phyloP scores from a whole-genome alignment of 306 rosid species.

The Mimosa bimucronata region DNA sequence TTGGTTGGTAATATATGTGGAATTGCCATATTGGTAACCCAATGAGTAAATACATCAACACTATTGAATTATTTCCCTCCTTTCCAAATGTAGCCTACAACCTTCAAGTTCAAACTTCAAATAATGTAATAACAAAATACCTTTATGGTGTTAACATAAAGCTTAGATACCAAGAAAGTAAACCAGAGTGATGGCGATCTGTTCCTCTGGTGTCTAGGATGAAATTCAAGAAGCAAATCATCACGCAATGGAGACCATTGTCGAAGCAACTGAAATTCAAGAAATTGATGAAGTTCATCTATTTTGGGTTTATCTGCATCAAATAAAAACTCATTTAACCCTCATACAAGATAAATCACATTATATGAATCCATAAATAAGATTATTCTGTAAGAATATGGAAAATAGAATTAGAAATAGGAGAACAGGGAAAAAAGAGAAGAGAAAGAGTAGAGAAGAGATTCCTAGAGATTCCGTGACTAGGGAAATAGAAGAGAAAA shows the following conservation, averaged over 20 bases:
- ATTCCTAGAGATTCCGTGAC: no score
- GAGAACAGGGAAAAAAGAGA: no score
- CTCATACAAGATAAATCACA: not conserved
- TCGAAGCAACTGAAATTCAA: slow-evolving; percentile 63
- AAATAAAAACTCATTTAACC: not conserved
- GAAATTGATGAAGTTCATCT: slow-evolving; percentile 66
- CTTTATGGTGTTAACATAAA: slow-evolving; percentile 61
- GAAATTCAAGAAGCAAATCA: slow-evolving; percentile 47
- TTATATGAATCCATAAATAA: slow-evolving; percentile 10
- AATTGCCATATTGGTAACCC: not conserved
- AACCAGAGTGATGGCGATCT: slow-evolving; percentile 60
- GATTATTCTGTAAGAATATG: not conserved
- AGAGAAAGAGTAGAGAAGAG: no score
- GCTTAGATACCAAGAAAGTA: slow-evolving; percentile 60
- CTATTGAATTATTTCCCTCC: not conserved
- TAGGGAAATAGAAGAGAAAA: no score
- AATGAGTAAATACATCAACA: not conserved
- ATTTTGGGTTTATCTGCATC: slow-evolving; percentile 64
- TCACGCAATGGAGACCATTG: slow-evolving; percentile 65
- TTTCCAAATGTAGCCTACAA: not conserved
- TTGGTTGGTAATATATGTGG: not conserved
- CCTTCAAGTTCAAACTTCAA: not conserved
- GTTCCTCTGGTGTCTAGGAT: slow-evolving; percentile 46
- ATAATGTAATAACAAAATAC: slow-evolving; percentile 36
- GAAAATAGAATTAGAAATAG: no score